Percentiles rank a stretch among this genome's conserved stretches.
Conservation (phyloP, 2,329 filamentous ascomycete species). For the Boeremia exigua region DNA sequence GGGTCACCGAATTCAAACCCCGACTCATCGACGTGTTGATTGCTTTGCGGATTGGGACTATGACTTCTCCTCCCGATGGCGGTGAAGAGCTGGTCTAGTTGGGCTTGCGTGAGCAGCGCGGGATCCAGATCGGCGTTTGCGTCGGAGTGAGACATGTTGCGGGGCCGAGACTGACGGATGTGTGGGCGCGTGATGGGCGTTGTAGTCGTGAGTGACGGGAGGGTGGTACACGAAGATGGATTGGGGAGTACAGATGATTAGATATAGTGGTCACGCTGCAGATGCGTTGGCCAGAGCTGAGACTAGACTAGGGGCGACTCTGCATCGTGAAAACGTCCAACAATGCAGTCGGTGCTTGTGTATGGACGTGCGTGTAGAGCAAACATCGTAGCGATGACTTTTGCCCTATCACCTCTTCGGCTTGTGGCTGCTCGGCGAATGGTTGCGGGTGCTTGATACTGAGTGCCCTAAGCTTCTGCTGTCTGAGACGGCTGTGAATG, state of each 20-base stretch:
- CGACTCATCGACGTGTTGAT: conserved; percentile 14
- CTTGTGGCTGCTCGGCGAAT: background rate
- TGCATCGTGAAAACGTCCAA: conserved; percentile 12
- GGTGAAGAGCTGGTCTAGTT: conserved; percentile 21
- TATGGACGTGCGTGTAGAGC: background rate
- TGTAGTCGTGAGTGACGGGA: background rate
- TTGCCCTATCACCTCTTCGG: background rate
- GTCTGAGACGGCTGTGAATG: background rate
- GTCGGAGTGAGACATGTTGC: conserved; percentile 30
- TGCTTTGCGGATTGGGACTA: conserved; percentile 12
- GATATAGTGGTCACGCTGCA: conserved; percentile 30
- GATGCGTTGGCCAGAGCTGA: conserved; percentile 28
- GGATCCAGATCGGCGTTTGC: conserved; percentile 11
- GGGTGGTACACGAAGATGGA: conserved; percentile 30
- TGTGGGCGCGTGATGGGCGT: background rate
- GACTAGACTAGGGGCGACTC: conserved; percentile 23
- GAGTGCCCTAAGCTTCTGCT: background rate
- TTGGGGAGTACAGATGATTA: conserved; percentile 16
- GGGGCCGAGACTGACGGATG: background rate
- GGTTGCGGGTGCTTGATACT: background rate
- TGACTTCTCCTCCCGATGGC: background rate
- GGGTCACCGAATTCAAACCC: conserved; percentile 7
- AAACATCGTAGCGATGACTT: background rate
- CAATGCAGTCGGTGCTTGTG: conserved; percentile 15
- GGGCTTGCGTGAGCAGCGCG: conserved; percentile 16